These are phyloP conservation scores for Incumbomyces delicatus DNA, from an alignment of 2,329 filamentous ascomycete species.

Conservation along the genomic window DNA sequence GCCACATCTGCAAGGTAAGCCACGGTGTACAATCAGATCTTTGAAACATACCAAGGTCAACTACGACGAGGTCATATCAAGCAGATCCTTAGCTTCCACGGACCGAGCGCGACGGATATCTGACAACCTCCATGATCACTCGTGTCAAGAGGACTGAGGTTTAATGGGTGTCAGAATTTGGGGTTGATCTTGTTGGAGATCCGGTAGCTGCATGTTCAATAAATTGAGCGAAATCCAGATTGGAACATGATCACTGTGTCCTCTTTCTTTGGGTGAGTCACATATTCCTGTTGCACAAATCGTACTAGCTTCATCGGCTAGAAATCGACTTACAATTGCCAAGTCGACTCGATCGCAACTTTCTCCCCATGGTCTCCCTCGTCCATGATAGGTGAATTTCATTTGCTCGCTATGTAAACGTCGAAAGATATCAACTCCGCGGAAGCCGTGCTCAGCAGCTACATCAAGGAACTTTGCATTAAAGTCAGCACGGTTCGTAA, in stretches of 20 bases:
- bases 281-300: constrained; percentile 32
- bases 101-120: too few species aligned
- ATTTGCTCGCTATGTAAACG: constrained; percentile 31
- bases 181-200: too few species aligned
- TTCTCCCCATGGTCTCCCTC: constrained; percentile 35
- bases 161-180: too few species aligned
- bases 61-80: too few species aligned
- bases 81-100: too few species aligned
- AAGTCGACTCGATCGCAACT: constrained; percentile 48
- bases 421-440: constrained; percentile 41
- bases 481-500: constrained; percentile 43
- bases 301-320: constrained; percentile 27
- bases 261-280: constrained; percentile 36
- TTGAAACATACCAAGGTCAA: too few species aligned
- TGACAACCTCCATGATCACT: too few species aligned
- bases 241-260: constrained; percentile 46
- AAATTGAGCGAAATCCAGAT: constrained; percentile 32
- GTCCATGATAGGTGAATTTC: constrained; percentile 43
- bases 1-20: too few species aligned
- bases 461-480: constrained; percentile 37
- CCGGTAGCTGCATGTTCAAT: too few species aligned
- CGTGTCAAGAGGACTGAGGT: too few species aligned
- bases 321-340: constrained; percentile 34
- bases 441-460: constrained; percentile 22
- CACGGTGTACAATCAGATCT: too few species aligned